A percentile compares a stretch with the other conserved stretches of the same genome.
These are phyloP conservation scores for Aspergillus puulaauensis DNA, from an alignment of 2,329 filamentous ascomycete species.

Conservation along the genomic window DNA sequence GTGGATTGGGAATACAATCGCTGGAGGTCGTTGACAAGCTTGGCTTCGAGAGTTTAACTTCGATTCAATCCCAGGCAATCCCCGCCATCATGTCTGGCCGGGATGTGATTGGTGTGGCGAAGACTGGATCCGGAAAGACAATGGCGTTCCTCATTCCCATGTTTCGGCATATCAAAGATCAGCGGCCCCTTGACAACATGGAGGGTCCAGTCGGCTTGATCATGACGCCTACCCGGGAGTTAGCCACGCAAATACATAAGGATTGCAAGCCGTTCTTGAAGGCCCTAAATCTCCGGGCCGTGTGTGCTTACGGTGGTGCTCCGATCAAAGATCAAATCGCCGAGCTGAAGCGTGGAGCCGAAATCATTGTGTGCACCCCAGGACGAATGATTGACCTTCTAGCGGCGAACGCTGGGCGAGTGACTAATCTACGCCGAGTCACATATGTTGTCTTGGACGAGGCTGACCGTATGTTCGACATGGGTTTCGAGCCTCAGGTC, in stretches of 20 bases:
- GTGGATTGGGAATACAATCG: constrained; percentile 82
- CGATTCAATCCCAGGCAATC: constrained; percentile 93
- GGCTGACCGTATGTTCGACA: constrained; percentile 98
- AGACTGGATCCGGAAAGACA: constrained; percentile 97
- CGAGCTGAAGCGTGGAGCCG: constrained; percentile 89
- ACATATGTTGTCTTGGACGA: constrained; percentile 96
- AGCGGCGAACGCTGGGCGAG: constrained; percentile 88
- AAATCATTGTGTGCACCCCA: constrained; percentile 93
- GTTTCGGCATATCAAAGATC: constrained; percentile 97
- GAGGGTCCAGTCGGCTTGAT: constrained; percentile 88
- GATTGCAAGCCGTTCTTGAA: constrained; percentile 95
- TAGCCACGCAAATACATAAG: constrained; percentile 89
- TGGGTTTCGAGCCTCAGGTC: constrained; percentile 98
- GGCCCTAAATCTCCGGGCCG: constrained; percentile 76
- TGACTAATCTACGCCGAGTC: constrained; percentile 84
- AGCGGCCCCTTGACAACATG: constrained; percentile 73
- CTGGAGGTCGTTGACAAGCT: constrained; percentile 79
- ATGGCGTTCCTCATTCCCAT: constrained; percentile 93
- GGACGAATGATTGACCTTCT: constrained; percentile 94
- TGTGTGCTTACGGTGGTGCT: constrained; percentile 91
- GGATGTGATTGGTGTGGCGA: constrained; percentile 93
- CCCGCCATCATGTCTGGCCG: constrained; percentile 94
- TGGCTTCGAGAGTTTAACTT: constrained; percentile 83
- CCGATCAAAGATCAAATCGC: constrained; percentile 98
- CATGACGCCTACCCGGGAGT: constrained; percentile 90